Evolutionary conservation across 2,329 filamentous ascomycete genomes (phyloP).

Genomic region (Teratosphaeria zuluensis): DNA sequence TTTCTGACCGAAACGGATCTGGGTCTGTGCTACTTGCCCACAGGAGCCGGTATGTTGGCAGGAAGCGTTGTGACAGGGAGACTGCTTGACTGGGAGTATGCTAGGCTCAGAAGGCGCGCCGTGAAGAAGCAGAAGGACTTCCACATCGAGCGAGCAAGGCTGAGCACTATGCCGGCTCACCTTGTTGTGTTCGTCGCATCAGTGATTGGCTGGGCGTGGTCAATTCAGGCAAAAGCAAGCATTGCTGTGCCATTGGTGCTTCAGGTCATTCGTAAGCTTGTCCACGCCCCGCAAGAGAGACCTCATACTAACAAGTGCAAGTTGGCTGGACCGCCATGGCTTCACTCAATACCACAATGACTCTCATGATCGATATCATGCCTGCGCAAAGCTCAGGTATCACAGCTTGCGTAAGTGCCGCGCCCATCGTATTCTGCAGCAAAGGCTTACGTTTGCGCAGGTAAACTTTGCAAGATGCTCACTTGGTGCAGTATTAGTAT

Average conservation of each 20-base stretch:
- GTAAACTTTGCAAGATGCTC: background rate
- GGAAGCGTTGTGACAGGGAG: background rate
- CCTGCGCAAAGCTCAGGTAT: background rate
- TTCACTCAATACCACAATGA: background rate
- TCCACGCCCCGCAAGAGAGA: background rate
- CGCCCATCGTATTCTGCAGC: background rate
- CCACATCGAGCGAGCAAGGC: background rate
- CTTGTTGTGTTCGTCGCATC: background rate
- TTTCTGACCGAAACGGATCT: background rate
- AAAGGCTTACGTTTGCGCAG: background rate
- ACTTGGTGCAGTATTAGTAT: background rate
- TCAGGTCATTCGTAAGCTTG: background rate
- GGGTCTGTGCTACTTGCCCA: background rate
- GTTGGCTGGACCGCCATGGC: background rate
- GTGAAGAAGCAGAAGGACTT: background rate
- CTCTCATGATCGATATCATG: background rate
- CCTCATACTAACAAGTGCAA: background rate
- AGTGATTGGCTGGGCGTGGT: background rate
- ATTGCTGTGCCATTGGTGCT: background rate
- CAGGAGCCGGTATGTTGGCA: background rate
- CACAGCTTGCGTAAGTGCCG: background rate
- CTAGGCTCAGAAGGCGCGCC: background rate
- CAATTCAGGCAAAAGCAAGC: background rate
- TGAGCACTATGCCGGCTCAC: background rate
- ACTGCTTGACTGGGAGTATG: background rate